These are phyloP conservation scores for Hibiscus mutabilis DNA, from an alignment of 345 rosid genomes.

Conservation along the genomic window DNA sequence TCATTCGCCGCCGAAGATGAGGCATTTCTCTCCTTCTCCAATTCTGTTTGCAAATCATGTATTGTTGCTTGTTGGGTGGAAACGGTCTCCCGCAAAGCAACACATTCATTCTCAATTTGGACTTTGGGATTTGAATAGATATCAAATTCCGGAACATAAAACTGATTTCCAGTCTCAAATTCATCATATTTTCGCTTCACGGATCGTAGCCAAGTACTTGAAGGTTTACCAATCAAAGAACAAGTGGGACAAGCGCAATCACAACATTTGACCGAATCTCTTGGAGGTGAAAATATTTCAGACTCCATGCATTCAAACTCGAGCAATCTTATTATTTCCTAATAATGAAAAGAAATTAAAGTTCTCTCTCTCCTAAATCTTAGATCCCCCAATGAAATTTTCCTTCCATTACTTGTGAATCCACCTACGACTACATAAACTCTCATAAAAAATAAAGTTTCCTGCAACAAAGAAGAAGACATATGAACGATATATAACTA, in stretches of 20 bases:
- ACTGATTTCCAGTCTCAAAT: conserved; percentile 41
- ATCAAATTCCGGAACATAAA: conserved; percentile 52
- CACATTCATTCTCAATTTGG: conserved; percentile 72
- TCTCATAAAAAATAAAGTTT: conserved; percentile 4
- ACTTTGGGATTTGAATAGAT: conserved; percentile 51
- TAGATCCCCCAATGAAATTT: conserved; percentile 12
- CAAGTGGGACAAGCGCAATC: conserved; percentile 49
- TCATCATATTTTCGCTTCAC: conserved; percentile 62
- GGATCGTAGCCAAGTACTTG: conserved; percentile 45
- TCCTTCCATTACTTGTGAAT: conserved; percentile 18
- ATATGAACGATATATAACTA: background rate
- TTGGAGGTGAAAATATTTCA: conserved; percentile 28
- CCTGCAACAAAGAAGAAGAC: conserved; percentile 4
- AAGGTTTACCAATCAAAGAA: conserved; percentile 23
- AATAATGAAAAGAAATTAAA: background rate
- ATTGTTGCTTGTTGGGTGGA: conserved; percentile 64
- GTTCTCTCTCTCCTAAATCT: conserved; percentile 22
- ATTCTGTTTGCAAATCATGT: conserved; percentile 57
- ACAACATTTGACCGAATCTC: conserved; percentile 35
- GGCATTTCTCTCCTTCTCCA: conserved; percentile 96
- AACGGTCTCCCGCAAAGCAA: conserved; percentile 68
- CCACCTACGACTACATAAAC: conserved; percentile 14
- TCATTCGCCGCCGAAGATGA: conserved; percentile 89
- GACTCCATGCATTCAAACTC: conserved; percentile 40
- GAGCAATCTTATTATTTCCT: background rate